These are phyloP conservation scores for Ammopiptanthus mongolicus DNA, from an alignment of 306 rosid species.

Conservation along the genomic window DNA sequence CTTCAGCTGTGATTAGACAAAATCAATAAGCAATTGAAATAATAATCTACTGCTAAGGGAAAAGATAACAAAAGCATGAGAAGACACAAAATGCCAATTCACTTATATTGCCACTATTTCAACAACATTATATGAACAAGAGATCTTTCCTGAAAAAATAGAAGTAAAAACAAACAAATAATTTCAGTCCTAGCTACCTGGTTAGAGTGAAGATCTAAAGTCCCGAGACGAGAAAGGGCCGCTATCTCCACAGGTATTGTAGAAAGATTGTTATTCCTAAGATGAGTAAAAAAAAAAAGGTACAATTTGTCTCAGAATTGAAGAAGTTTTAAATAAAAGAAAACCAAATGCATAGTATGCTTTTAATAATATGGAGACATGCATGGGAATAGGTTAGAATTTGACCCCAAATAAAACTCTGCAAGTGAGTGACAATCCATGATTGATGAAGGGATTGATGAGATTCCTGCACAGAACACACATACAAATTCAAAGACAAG, in stretches of 20 bases:
- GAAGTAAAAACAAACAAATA: not conserved
- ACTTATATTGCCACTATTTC: not conserved
- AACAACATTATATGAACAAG: not conserved
- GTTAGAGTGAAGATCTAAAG: constrained; percentile 88
- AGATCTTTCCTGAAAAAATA: not conserved
- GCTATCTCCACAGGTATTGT: constrained; percentile 71
- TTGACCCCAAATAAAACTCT: constrained; percentile 81
- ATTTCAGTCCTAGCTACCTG: constrained; percentile 47
- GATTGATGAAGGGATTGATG: constrained; percentile 75
- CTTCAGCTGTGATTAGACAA: constrained; percentile 61
- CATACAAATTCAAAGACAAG: constrained; percentile 16
- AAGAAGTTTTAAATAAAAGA: constrained; percentile 18
- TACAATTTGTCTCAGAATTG: constrained; percentile 18
- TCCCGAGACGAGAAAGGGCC: constrained; percentile 71
- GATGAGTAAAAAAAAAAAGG: constrained; percentile 10
- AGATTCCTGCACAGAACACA: constrained; percentile 55
- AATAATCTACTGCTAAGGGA: constrained; percentile 1
- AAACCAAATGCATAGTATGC: constrained; percentile 17
- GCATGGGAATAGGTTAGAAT: constrained; percentile 34
- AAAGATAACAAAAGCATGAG: constrained; percentile 15
- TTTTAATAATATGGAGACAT: constrained; percentile 22
- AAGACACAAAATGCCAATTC: not conserved
- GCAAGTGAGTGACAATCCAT: constrained; percentile 63
- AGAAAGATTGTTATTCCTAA: constrained; percentile 68
- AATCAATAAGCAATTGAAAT: constrained; percentile 14